Evolutionary conservation across 2,329 filamentous ascomycete genomes (phyloP).

Genomic region (Juglanconis sp.): DNA sequence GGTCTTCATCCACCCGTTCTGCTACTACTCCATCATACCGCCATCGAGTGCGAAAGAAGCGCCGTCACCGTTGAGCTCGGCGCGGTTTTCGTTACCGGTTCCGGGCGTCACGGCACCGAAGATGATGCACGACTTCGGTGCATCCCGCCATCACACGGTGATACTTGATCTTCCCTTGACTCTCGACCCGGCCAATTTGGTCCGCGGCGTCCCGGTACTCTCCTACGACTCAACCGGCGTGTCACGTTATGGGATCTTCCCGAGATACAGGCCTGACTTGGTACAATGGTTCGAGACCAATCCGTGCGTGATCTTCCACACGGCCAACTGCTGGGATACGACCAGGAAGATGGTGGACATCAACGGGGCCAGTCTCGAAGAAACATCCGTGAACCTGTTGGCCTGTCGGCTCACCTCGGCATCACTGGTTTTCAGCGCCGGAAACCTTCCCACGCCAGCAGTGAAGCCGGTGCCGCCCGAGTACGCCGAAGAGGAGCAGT

Average conservation of each 20-base stretch:
- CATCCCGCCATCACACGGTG: constrained; percentile 58
- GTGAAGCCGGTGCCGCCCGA: constrained; percentile 32
- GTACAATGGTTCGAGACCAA: constrained; percentile 67
- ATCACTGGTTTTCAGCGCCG: constrained; percentile 61
- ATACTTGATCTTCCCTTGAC: constrained; percentile 69
- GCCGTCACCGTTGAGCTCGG: constrained; percentile 13
- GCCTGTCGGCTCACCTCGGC: constrained; percentile 66
- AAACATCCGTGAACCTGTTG: constrained; percentile 57
- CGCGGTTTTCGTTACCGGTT: constrained; percentile 50
- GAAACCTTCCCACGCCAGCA: constrained; percentile 57
- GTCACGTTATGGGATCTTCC: constrained; percentile 67
- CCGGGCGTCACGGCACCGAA: constrained; percentile 61
- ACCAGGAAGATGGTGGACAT: background rate
- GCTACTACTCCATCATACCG: constrained; percentile 57
- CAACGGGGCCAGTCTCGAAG: constrained; percentile 27
- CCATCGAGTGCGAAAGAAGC: background rate
- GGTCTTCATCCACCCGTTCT: constrained; percentile 61
- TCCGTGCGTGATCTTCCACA: constrained; percentile 69
- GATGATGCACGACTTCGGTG: constrained; percentile 77
- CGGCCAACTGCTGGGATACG: constrained; percentile 66
- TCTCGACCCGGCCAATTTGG: constrained; percentile 60
- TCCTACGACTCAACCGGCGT: constrained; percentile 54
- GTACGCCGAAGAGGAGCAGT: constrained; percentile 59
- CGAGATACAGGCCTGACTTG: constrained; percentile 52
- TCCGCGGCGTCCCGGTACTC: constrained; percentile 54